phyloP scores from a whole-genome alignment of 768 basidiomycete species.

The Lactarius deliciosus region DNA sequence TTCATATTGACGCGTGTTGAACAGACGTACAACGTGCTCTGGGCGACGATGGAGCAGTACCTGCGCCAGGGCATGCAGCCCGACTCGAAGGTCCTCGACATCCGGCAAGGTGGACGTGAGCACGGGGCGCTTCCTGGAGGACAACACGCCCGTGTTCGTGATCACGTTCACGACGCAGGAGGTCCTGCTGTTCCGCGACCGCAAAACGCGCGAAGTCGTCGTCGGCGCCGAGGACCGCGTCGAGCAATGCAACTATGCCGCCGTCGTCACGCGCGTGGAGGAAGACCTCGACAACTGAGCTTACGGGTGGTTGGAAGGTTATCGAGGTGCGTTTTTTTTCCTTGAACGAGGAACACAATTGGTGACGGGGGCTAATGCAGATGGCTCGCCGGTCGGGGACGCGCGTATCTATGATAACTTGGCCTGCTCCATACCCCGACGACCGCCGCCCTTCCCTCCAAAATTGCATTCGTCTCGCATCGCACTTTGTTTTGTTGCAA shows the following conservation, averaged over 20 bases:
- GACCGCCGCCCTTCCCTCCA: not conserved
- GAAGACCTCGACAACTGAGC: constrained; percentile 86
- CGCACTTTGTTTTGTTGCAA: constrained; percentile 20
- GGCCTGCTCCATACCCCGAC: not conserved
- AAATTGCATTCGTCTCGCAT: constrained; percentile 14
- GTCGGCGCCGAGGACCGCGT: constrained; percentile 90
- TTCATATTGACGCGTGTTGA: not conserved
- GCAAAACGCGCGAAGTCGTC: constrained; percentile 79
- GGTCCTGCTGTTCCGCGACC: constrained; percentile 86
- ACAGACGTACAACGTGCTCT: constrained; percentile 95
- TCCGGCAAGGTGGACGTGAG: constrained; percentile 95
- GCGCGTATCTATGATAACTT: constrained; percentile 45
- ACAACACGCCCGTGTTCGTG: constrained; percentile 86
- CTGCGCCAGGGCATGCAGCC: constrained; percentile 86
- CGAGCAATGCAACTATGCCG: constrained; percentile 91
- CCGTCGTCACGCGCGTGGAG: constrained; percentile 84
- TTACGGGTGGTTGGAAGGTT: constrained; percentile 98
- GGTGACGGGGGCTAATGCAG: constrained; percentile 34
- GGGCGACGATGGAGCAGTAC: constrained; percentile 97
- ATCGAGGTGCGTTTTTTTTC: constrained; percentile 67
- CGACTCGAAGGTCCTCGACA: constrained; percentile 93
- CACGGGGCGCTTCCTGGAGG: constrained; percentile 87
- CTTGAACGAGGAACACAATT: not conserved
- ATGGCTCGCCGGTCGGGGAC: constrained; percentile 53
- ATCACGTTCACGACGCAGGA: constrained; percentile 94